Evolutionary conservation across 2,329 filamentous ascomycete genomes (phyloP), one percentile per base, ranked within the genome.

Genomic region (Aulographum hederae): DNA sequence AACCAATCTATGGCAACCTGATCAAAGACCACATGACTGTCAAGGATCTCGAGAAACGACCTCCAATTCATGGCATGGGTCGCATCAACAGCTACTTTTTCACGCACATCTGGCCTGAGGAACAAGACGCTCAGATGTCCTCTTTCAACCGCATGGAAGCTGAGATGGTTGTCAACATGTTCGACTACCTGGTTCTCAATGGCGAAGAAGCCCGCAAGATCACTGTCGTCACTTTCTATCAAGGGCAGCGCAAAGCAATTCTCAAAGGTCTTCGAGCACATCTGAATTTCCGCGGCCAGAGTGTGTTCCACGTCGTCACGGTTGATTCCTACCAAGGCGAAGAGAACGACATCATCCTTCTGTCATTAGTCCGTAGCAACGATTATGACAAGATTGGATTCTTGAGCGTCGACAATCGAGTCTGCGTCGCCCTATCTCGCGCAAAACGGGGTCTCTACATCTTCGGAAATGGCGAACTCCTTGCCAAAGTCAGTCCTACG

Each of bases 281-380:
- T 35, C 45, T 46, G 1, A 57, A 61, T 31, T 54, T 72, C 28
- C 31, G 35, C 3, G 34, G 32, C 15, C 20, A 57, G 34, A 26
- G 48, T n/a, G 38, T 44, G 3, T 45, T 66, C 41, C 75, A 75
- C 2, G 74, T 92, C 1, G 68, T 70, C 20, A 93, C 84, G 0
- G 79, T 94, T 0, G 85, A 93, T 44, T 80, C 78, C 0, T 93
- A 86, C 44, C 84, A 93, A 48, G 84, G 84, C 10, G 82, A 93
- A 43, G 82, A 93, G 47, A 93, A 92, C 38, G 78, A 85, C 16
- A 61, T 93, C 6, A 63, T 94, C 6, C 48, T 93, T 2, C 57
- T 93, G 0, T 92, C 84, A 0, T 57, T 92, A 0, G 82, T 89
- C 3, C 68, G 85, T 27, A 84, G 75, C 39, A 77, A 75, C 21